Percentiles rank a stretch among this genome's conserved stretches.
Evolutionary conservation across 495 filamentous ascomycete species (phyloP).

Genomic region (Penicillium ucsense): DNA sequence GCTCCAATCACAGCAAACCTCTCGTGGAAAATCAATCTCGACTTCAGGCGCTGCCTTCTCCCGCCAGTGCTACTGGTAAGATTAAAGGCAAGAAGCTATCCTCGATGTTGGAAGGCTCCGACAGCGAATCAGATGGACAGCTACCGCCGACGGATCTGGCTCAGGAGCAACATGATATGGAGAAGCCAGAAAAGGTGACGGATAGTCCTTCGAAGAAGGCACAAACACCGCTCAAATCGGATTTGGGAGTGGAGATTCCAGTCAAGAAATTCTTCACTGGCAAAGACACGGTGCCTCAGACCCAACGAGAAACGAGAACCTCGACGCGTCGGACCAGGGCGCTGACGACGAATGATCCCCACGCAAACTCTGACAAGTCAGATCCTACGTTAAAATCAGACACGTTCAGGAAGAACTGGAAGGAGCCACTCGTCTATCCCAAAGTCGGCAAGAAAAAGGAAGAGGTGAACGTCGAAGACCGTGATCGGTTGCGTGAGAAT

Average conservation of each 20-base stretch:
- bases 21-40: not conserved
- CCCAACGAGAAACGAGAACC: constrained; percentile 25
- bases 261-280: constrained; percentile 13
- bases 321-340: not conserved
- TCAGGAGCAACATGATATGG: not conserved
- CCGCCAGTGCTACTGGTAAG: too few relatives aligned
- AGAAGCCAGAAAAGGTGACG: too few relatives aligned
- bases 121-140: constrained; percentile 1
- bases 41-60: not conserved
- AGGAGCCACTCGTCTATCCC: constrained; percentile 60
- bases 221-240: not conserved
- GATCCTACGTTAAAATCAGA: constrained; percentile 5
- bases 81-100: constrained; percentile 19
- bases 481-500: constrained; percentile 69
- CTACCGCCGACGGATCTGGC: not conserved
- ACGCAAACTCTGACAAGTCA: not conserved
- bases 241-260: constrained; percentile 18
- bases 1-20: constrained; percentile 6
- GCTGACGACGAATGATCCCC: constrained; percentile 4
- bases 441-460: constrained; percentile 57
- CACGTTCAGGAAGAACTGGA: constrained; percentile 20
- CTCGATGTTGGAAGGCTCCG: constrained; percentile 19
- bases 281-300: constrained; percentile 9
- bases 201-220: not conserved
- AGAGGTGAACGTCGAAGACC: constrained; percentile 69